These are phyloP conservation scores for Malassezia equina DNA, from an alignment of 1,284 basidiomycete species.

Conservation along the genomic window DNA sequence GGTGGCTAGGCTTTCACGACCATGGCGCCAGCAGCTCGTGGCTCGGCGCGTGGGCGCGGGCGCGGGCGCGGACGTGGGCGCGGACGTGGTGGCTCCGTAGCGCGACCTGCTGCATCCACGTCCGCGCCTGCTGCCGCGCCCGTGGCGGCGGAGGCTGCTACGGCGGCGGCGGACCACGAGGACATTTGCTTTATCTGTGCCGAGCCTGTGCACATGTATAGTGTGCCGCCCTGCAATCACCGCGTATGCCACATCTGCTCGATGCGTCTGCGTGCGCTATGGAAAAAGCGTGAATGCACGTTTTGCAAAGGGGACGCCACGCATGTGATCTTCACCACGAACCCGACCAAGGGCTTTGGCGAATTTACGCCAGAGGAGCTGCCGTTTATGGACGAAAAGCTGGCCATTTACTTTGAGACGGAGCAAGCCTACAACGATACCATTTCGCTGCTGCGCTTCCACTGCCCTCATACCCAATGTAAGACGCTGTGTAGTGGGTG, in stretches of 20 bases:
- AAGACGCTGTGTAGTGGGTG: conserved; percentile 75
- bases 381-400: conserved; percentile 44
- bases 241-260: conserved; percentile 85
- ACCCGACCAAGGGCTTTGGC: conserved; percentile 49
- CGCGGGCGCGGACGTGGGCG: background rate
- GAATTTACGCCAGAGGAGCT: conserved; percentile 31
- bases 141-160: background rate
- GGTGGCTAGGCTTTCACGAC: background rate
- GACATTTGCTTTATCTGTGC: conserved; percentile 86
- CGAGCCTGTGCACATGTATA: conserved; percentile 81
- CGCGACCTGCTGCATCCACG: background rate
- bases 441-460: conserved; percentile 68
- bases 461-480: conserved; percentile 54
- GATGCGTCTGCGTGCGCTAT: conserved; percentile 76
- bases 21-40: background rate
- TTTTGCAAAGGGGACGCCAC: conserved; percentile 89
- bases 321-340: conserved; percentile 69
- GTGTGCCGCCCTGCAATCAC: conserved; percentile 82
- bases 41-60: conserved; percentile 1
- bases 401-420: conserved; percentile 77
- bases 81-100: conserved; percentile 1
- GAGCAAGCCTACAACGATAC: conserved; percentile 91
- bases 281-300: conserved; percentile 75
- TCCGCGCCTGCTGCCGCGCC: background rate
- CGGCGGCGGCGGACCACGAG: conserved; percentile 28